Evolutionary conservation across 345 rosid genomes (phyloP).

Genomic region (Dipteronia sinensis): DNA sequence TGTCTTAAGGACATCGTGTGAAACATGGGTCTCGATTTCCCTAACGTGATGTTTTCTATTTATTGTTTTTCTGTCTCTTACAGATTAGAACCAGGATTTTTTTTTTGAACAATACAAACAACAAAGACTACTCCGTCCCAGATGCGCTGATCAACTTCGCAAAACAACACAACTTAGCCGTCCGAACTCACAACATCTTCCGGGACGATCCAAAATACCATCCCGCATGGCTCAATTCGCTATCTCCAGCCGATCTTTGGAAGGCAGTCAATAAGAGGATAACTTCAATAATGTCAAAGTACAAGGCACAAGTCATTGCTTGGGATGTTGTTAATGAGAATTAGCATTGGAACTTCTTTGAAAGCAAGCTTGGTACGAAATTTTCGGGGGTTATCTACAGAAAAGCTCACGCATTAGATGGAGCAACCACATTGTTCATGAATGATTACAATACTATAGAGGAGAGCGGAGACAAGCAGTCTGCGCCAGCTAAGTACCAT

Average conservation of each 20-base stretch:
- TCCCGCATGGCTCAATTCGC: conserved; percentile 48
- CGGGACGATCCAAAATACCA: conserved; percentile 65
- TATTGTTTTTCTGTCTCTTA: too few species aligned
- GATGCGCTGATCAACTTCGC: conserved; percentile 65
- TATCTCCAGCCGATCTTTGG: conserved; percentile 31
- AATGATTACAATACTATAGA: conserved; percentile 78
- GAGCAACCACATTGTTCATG: conserved; percentile 46
- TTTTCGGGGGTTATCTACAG: conserved; percentile 37
- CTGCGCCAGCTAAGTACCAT: conserved; percentile 51
- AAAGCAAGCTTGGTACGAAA: conserved; percentile 47
- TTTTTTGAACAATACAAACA: too few species aligned
- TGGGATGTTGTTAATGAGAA: conserved; percentile 90
- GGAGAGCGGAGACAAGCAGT: conserved; percentile 35
- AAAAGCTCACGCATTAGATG: conserved; percentile 38
- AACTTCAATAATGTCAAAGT: conserved; percentile 49
- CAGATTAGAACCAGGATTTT: too few species aligned
- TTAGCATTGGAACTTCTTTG: conserved; percentile 54
- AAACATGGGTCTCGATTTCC: too few species aligned
- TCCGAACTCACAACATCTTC: conserved; percentile 74
- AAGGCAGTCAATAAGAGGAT: conserved; percentile 41
- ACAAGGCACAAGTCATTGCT: conserved; percentile 51
- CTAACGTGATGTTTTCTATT: too few species aligned
- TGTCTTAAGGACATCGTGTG: too few species aligned
- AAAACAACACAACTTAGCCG: conserved; percentile 34
- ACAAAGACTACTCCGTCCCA: conserved; percentile 54